Conservation (phyloP, 1,284 basidiomycete genomes). For the Coriolopsis trogii region DNA sequence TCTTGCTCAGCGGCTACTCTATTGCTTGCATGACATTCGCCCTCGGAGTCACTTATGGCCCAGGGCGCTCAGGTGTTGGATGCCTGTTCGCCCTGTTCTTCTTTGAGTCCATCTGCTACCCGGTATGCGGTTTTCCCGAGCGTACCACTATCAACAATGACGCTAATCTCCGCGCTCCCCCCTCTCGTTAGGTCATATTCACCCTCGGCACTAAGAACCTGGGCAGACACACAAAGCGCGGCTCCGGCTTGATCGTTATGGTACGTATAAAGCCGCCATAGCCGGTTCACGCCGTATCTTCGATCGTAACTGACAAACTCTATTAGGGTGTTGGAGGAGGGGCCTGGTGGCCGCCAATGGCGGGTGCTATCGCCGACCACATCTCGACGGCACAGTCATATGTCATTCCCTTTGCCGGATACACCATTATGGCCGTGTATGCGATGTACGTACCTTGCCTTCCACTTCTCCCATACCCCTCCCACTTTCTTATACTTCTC, state of each 20-base stretch:
- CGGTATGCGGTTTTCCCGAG: conserved; percentile 40
- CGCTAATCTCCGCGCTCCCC: background rate
- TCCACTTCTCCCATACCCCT: background rate
- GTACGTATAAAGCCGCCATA: too few relatives aligned
- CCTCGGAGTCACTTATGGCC: conserved; percentile 54
- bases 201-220: conserved; percentile 72
- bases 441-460: conserved; percentile 46
- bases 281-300: too few relatives aligned
- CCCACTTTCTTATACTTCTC: background rate
- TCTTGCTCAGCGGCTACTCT: conserved; percentile 61
- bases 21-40: conserved; percentile 55
- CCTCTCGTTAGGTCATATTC: conserved; percentile 57
- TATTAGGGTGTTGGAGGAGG: conserved; percentile 69
- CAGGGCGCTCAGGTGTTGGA: conserved; percentile 59
- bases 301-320: background rate
- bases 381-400: conserved; percentile 55
- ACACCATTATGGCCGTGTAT: conserved; percentile 59
- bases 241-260: conserved; percentile 74
- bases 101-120: conserved; percentile 77
- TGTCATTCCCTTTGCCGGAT: conserved; percentile 61
- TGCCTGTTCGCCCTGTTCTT: conserved; percentile 75
- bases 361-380: conserved; percentile 67
- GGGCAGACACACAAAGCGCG: conserved; percentile 70
- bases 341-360: conserved; percentile 75
- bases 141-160: background rate